Conservation (phyloP, 805 yeast species). For the Metschnikowia noctiluminum region DNA sequence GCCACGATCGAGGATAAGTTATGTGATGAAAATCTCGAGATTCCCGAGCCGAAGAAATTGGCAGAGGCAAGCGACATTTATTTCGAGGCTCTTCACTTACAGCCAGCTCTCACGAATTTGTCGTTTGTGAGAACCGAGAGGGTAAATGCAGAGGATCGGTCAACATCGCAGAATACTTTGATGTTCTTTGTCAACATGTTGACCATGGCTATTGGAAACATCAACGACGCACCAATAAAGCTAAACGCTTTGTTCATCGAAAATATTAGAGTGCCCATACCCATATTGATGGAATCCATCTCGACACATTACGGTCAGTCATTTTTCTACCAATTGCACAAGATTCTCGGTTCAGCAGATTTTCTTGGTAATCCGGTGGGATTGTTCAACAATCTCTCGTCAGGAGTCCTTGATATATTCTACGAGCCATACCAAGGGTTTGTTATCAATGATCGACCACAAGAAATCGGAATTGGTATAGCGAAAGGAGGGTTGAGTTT, state of each 20-base stretch:
- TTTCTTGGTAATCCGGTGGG: slow-evolving; percentile 97
- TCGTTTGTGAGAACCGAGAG: slow-evolving; percentile 90
- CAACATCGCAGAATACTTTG: slow-evolving; percentile 61
- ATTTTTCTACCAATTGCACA: slow-evolving; percentile 86
- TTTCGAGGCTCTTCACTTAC: slow-evolving; percentile 88
- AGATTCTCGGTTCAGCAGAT: slow-evolving; percentile 93
- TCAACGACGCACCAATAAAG: slow-evolving; percentile 93
- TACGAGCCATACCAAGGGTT: slow-evolving; percentile 98
- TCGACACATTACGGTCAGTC: slow-evolving; percentile 89
- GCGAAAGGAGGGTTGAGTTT: slow-evolving; percentile 97
- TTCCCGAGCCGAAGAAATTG: slow-evolving; percentile 67
- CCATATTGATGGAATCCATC: slow-evolving; percentile 64
- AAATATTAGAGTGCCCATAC: slow-evolving; percentile 82
- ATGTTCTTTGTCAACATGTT: slow-evolving; percentile 78
- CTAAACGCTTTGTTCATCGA: slow-evolving; percentile 84
- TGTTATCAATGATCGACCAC: slow-evolving; percentile 90
- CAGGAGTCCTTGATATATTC: slow-evolving; percentile 94
- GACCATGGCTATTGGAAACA: slow-evolving; percentile 96
- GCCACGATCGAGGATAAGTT: slow-evolving; percentile 41
- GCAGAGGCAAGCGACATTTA: slow-evolving; percentile 70
- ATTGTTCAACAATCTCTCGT: slow-evolving; percentile 83
- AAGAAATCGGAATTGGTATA: slow-evolving; percentile 88
- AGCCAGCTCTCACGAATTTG: slow-evolving; percentile 83
- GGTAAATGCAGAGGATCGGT: slow-evolving; percentile 60
- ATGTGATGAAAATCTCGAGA: slow-evolving; percentile 57